These are phyloP conservation scores for Monosporozyma siamensis DNA, from an alignment of 805 yeast genomes.

Conservation along the genomic window DNA sequence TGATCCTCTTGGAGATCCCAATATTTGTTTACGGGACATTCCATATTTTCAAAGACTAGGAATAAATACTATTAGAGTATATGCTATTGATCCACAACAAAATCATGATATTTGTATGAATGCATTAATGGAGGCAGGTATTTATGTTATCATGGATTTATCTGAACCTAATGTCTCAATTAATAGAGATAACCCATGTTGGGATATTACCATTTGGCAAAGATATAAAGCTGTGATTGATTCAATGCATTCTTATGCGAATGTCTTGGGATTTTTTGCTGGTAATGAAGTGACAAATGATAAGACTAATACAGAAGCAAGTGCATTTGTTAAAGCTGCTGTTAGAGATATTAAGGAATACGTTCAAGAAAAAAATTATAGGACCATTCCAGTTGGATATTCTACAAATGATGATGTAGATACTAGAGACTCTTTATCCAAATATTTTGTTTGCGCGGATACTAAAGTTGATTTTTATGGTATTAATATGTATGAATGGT, in stretches of 20 bases:
- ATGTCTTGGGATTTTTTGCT: conserved; percentile 89
- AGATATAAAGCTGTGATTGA: conserved; percentile 82
- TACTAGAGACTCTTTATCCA: conserved; percentile 71
- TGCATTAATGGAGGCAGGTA: conserved; percentile 71
- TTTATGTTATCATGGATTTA: conserved; percentile 83
- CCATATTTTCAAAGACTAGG: conserved; percentile 61
- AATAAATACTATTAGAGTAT: conserved; percentile 76
- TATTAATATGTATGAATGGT: conserved; percentile 84
- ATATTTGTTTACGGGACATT: conserved; percentile 69
- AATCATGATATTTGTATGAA: conserved; percentile 75
- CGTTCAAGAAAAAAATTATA: conserved; percentile 50
- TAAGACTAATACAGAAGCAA: conserved; percentile 71
- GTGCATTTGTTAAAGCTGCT: conserved; percentile 94
- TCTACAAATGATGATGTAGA: conserved; percentile 82
- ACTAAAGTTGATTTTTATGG: conserved; percentile 67
- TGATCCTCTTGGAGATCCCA: conserved; percentile 72
- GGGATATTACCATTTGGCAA: conserved; percentile 62
- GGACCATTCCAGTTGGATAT: conserved; percentile 87
- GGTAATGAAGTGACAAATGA: conserved; percentile 96
- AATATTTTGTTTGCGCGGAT: conserved; percentile 75
- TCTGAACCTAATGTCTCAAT: conserved; percentile 78
- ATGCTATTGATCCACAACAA: conserved; percentile 64
- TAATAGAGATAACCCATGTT: conserved; percentile 63
- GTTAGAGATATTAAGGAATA: conserved; percentile 79
- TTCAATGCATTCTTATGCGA: conserved; percentile 62